Conservation (phyloP, 257 asterid species). For the Nyctanthes arbortristis region DNA sequence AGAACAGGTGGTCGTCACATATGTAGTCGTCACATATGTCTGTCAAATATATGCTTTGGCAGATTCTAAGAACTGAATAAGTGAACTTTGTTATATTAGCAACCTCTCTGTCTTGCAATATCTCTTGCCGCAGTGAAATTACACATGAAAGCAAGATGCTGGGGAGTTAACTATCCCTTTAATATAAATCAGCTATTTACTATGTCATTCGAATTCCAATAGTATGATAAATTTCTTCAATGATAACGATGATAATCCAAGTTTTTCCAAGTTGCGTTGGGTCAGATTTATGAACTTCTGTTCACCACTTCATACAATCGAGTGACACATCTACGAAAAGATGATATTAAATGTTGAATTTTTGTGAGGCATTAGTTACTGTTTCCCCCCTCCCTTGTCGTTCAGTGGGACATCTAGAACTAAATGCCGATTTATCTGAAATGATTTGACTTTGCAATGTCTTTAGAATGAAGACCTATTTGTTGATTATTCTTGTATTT, state of each 20-base stretch:
- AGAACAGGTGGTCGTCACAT: too few species aligned
- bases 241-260: neutral
- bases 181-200: slow-evolving; percentile 11
- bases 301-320: neutral
- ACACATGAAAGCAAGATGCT: slow-evolving; percentile 5
- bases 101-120: neutral
- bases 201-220: slow-evolving; percentile 11
- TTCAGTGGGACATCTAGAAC: neutral
- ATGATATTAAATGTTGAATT: neutral
- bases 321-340: neutral
- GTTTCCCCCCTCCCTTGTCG: neutral
- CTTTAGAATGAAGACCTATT: neutral
- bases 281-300: neutral
- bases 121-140: slow-evolving; percentile 1
- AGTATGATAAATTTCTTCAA: neutral
- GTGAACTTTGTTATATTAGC: neutral
- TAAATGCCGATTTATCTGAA: neutral
- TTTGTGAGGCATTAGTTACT: neutral
- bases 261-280: neutral
- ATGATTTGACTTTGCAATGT: neutral
- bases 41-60: neutral
- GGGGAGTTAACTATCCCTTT: slow-evolving; percentile 7
- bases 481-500: neutral
- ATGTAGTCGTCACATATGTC: neutral
- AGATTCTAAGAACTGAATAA: neutral